phyloP scores from a whole-genome alignment of 225 moss, liverwort and hornwort species.

The Physcomitrium patens region DNA sequence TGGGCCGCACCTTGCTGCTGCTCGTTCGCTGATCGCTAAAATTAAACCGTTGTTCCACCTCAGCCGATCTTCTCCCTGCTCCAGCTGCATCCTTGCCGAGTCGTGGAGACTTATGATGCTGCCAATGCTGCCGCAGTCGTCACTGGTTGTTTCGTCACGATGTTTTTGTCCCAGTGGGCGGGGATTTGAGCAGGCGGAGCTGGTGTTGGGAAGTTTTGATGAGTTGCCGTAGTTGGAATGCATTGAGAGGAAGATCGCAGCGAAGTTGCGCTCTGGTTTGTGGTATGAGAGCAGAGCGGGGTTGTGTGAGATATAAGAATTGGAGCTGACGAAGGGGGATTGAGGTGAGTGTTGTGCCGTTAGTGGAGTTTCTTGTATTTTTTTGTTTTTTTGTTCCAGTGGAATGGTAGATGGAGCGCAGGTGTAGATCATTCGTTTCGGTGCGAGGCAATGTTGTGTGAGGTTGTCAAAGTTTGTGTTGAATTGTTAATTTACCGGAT shows the following conservation, averaged over 20 bases:
- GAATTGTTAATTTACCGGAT: conserved; percentile 23
- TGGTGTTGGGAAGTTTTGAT: background rate
- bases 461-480: background rate
- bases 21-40: conserved; percentile 21
- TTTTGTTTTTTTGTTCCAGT: conserved; percentile 8
- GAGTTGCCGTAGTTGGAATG: background rate
- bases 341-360: conserved; percentile 26
- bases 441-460: conserved; percentile 19
- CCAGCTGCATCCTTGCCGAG: background rate
- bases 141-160: conserved; percentile 29
- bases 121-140: conserved; percentile 20
- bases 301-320: conserved; percentile 20
- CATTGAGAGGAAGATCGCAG: background rate
- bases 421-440: background rate
- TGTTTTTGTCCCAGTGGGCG: conserved; percentile 6
- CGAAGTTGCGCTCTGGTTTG: conserved; percentile 1
- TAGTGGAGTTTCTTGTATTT: conserved; percentile 16
- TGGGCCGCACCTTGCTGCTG: conserved; percentile 40
- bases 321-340: conserved; percentile 14
- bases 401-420: conserved; percentile 7
- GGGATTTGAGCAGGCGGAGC: background rate
- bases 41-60: conserved; percentile 19
- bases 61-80: conserved; percentile 14
- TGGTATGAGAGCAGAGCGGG: background rate
- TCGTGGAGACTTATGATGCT: conserved; percentile 20